Base-by-base conservation (phyloP, 1,284 basidiomycete species). In the Pyrrhoderma noxium region DNA sequence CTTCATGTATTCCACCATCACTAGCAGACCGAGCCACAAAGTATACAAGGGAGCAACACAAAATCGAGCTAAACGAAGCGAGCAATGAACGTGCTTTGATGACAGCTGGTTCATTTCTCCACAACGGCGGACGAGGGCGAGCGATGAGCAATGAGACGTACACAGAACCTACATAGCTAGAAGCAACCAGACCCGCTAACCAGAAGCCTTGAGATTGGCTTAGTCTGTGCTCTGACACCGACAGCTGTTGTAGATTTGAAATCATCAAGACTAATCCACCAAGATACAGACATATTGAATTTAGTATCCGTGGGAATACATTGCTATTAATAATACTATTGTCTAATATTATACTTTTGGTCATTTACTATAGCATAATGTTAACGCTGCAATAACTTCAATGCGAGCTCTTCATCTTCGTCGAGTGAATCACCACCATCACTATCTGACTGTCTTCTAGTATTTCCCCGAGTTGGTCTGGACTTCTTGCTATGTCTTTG, bases 71-170 rank as follows among this genome's bases (percentile, higher is more conserved):
- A 44, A 76, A 38, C 23, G 70, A 69, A 11, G 80, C 87, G 8
- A 80, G 80, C 4, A 69, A 54, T 35, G 90, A 63, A 41, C 89
- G 72, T 3, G 84, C 80, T 16, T 74, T 73, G 49, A 92, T 88
- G 14, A 92, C 84, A 34, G 74, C 72, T 0, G 87, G 80, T 57
- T 89, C 82, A 60, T 92, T 82, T 57, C 89, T 72, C 74, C 77
- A 80, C 16, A 55, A 36, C 8, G 53, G 53, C 2, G 53, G 49
- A 3, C 38, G 18, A 16, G 53, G 49, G 9, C n/a, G 36, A 19
- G 35, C 49, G 38, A 55, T 36, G 39, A 55, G 37, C 13, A 40
- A 49, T 13, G 53, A 55, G 1, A 55, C 16, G 40, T 47, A 55
- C 7, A 55, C 45, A 22, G 53, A 36, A 4, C 44, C 19, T 2